Conservation (phyloP, 768 basidiomycete genomes). For the Russula ochroleuca region DNA sequence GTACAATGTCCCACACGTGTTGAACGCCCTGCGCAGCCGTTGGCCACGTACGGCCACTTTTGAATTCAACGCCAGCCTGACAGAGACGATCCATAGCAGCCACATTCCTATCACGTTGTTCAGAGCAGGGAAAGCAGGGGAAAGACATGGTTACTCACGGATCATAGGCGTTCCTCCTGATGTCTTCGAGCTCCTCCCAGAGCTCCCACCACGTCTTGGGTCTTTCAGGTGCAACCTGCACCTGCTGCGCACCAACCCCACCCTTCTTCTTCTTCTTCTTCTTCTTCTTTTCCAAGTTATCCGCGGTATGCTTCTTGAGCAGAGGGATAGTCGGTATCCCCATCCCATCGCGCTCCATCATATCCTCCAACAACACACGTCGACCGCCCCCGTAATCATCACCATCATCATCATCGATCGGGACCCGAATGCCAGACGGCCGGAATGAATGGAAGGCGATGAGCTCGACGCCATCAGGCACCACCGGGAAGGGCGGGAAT, state of each 20-base stretch:
- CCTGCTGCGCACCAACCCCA: constrained; percentile 31
- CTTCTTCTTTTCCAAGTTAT: constrained; percentile 53
- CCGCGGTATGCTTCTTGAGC: constrained; percentile 48
- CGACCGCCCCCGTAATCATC: constrained; percentile 18
- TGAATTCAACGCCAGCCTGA: constrained; percentile 58
- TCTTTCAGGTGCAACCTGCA: constrained; percentile 28
- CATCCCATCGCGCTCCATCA: constrained; percentile 57
- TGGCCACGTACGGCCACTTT: constrained; percentile 40
- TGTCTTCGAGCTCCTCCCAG: constrained; percentile 62
- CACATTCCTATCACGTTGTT: constrained; percentile 36
- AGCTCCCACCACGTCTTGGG: constrained; percentile 58
- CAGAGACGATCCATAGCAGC: constrained; percentile 52
- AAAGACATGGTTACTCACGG: constrained; percentile 32
- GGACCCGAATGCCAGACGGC: constrained; percentile 53
- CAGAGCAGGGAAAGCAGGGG: background rate
- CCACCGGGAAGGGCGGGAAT: constrained; percentile 48
- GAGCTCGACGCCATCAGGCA: constrained; percentile 45
- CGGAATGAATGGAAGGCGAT: constrained; percentile 55
- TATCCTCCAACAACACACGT: constrained; percentile 22
- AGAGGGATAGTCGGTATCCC: constrained; percentile 65
- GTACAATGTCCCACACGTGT: constrained; percentile 63
- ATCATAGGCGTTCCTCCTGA: constrained; percentile 42
- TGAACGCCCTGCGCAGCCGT: constrained; percentile 32
- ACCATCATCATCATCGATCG: constrained; percentile 36
- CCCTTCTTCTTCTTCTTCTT: constrained; percentile 49